Evolutionary conservation across 257 asterid species (phyloP), one percentile per base, ranked within the genome.

Genomic region (Jacaranda mimosifolia): DNA sequence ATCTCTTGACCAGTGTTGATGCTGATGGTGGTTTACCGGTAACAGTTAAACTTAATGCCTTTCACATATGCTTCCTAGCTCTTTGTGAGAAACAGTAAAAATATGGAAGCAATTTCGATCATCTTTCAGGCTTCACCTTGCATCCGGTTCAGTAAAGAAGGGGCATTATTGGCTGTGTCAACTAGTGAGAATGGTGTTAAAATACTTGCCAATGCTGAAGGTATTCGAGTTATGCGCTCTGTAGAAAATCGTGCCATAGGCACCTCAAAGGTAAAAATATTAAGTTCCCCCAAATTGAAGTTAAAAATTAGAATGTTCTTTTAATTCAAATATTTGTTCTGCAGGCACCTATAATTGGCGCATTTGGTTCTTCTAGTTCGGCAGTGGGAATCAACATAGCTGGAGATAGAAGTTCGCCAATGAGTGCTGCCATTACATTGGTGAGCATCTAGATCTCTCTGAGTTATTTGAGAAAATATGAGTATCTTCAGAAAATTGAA

Each of bases 1-100:
- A 87, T 51, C 69, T 87, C 39, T 72, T 85, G 86, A 80, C 58
- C 15, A 79, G 76, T 48, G 68, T 62, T 17, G 94, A 87, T 74
- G 97, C 92, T 21, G 94, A 86, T 60, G 92, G 91, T 51, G 91
- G 92, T 64, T 80, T 91, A 77, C 88, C 88, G 81, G 97, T 89
- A 87, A 80, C 63, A 36, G 43, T 74, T 75, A 39, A 48, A 48
- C 4, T 76, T 21, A 36, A 46, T 59, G 36, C 52, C 59, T 59
- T 82, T 55, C 63, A 19, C 65, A 32, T 79, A 55, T 56, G 18
- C 53, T 67, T 53, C 62, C 15, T 15, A 32, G 14, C 45, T 77
- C 9, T 58, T 52, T 13, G 15, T 57, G 73, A 38, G 66, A 43
- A 43, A 26, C 15, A 66, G 36, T 74, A 72, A 51, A 70, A 55